Evolutionary conservation across 768 basidiomycete species (phyloP).

Genomic region (Amanita muscaria): DNA sequence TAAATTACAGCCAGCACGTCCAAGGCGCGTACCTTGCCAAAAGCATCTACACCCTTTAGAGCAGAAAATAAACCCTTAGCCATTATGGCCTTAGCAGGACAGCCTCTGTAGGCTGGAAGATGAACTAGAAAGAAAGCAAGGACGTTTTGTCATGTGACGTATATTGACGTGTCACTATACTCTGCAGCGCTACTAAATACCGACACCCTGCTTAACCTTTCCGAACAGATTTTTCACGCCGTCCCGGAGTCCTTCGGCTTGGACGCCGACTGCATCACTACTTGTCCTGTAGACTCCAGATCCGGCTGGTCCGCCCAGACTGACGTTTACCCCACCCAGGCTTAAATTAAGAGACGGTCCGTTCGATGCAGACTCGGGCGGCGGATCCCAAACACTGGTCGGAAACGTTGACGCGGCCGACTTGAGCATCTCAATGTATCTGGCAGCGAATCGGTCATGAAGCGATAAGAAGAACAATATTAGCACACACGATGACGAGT

Average conservation of each 20-base stretch:
- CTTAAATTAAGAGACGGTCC: conserved; percentile 85
- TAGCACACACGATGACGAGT: conserved; percentile 70
- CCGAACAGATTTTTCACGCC: conserved; percentile 83
- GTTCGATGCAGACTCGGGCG: conserved; percentile 61
- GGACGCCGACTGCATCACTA: conserved; percentile 62
- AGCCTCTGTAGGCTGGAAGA: conserved; percentile 20
- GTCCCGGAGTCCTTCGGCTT: conserved; percentile 83
- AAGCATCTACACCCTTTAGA: conserved; percentile 93
- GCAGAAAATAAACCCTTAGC: conserved; percentile 69
- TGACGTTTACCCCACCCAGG: conserved; percentile 87
- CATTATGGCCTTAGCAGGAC: conserved; percentile 41
- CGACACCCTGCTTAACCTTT: conserved; percentile 40
- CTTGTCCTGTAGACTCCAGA: conserved; percentile 81
- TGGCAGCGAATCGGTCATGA: conserved; percentile 21
- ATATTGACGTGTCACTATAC: conserved; percentile 17
- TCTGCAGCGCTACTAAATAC: neutral
- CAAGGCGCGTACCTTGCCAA: conserved; percentile 78
- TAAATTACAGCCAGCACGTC: neutral
- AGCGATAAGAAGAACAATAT: conserved; percentile 2
- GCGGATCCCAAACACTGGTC: conserved; percentile 61
- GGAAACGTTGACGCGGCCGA: conserved; percentile 58
- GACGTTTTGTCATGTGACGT: conserved; percentile 14
- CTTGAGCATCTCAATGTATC: conserved; percentile 86
- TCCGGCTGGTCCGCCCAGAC: conserved; percentile 79
- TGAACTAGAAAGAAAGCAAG: conserved; percentile 16